These are phyloP conservation scores for Abrus pulchellus DNA, from an alignment of 306 rosid genomes.

Conservation along the genomic window DNA sequence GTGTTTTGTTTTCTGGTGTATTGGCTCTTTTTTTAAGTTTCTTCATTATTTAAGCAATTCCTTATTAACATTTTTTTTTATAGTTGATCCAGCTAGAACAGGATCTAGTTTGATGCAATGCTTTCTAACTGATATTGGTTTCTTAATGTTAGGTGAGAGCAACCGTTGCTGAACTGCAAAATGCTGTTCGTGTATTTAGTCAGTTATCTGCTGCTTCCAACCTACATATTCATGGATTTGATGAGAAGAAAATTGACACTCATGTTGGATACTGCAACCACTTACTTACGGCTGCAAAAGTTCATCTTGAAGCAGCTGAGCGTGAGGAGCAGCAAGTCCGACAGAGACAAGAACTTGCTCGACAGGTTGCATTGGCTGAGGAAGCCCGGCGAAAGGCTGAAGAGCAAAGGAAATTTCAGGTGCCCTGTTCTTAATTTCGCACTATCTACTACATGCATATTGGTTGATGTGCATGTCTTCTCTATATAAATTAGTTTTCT, in stretches of 20 bases:
- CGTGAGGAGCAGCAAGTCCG: conserved; percentile 92
- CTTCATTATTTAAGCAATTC: not conserved
- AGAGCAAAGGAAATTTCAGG: conserved; percentile 95
- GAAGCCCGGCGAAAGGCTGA: conserved; percentile 98
- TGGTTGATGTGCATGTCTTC: conserved; percentile 33
- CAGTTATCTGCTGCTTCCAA: conserved; percentile 99
- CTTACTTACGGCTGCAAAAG: conserved; percentile 85
- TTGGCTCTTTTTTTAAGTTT: not conserved
- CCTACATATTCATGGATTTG: conserved; percentile 98
- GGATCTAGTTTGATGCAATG: conserved; percentile 20
- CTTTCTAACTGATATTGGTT: conserved; percentile 37
- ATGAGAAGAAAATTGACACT: conserved; percentile 98
- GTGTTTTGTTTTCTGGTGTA: conserved; percentile 3
- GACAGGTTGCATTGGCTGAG: conserved; percentile 94
- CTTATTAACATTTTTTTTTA: conserved; percentile 1
- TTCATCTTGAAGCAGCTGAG: conserved; percentile 93
- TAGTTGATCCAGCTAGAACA: not conserved
- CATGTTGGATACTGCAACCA: conserved; percentile 97
- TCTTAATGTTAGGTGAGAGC: conserved; percentile 76
- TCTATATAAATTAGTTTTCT: conserved; percentile 18
- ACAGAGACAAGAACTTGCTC: conserved; percentile 95
- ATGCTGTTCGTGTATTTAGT: conserved; percentile 97
- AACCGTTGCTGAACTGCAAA: conserved; percentile 91
- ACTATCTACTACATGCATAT: conserved; percentile 27
- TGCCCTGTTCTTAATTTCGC: conserved; percentile 48